Conservation (phyloP, 148 eudicot genomes). For the Diospyros kaki region DNA sequence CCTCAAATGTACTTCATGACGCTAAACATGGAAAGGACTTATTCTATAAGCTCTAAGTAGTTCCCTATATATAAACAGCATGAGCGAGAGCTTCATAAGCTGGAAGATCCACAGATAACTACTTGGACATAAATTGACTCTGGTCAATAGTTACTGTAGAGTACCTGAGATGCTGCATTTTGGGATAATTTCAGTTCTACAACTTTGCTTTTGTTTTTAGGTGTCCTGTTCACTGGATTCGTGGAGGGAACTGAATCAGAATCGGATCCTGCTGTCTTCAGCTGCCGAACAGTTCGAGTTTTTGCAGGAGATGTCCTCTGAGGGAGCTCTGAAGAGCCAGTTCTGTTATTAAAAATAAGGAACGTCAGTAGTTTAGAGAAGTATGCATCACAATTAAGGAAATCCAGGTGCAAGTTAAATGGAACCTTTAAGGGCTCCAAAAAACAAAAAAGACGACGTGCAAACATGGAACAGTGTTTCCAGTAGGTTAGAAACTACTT, state of each 20-base stretch:
- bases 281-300: conserved; percentile 39
- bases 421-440: not conserved
- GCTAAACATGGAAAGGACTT: not conserved
- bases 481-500: too few species aligned
- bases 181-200: conserved; percentile 52
- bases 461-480: not conserved
- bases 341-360: conserved; percentile 27
- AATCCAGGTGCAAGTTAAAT: not conserved
- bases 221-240: conserved; percentile 37
- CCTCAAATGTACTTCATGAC: not conserved
- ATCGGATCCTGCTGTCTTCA: conserved; percentile 45
- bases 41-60: not conserved
- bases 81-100: not conserved
- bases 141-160: not conserved
- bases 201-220: conserved; percentile 50
- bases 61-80: not conserved
- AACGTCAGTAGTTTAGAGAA: not conserved
- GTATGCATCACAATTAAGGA: not conserved
- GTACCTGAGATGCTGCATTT: conserved; percentile 59
- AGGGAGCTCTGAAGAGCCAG: conserved; percentile 40
- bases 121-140: not conserved
- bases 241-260: conserved; percentile 39
- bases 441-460: not conserved
- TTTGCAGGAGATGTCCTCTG: conserved; percentile 44
- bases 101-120: not conserved